phyloP scores from a whole-genome alignment of 148 eudicot species.

The Polygonum maritimum region DNA sequence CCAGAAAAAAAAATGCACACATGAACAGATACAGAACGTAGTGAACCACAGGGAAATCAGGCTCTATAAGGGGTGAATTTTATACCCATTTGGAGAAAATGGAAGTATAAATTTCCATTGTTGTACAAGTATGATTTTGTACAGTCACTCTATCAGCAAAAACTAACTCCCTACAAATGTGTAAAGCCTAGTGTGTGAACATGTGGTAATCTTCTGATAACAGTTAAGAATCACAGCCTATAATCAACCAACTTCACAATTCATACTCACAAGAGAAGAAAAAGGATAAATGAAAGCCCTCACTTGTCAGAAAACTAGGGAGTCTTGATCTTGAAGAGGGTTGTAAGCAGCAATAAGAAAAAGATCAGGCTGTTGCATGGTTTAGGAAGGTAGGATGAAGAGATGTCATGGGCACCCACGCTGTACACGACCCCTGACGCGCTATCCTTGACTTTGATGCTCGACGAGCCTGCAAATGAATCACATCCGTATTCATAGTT shows the following conservation, averaged over 20 bases:
- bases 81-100: background rate
- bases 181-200: background rate
- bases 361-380: slow-evolving; percentile 22
- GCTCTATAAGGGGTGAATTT: background rate
- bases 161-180: slow-evolving; percentile 2
- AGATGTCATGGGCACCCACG: slow-evolving; percentile 47
- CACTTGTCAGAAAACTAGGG: slow-evolving; percentile 2
- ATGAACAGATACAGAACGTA: background rate
- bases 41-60: background rate
- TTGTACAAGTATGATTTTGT: slow-evolving; percentile 7
- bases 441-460: slow-evolving; percentile 67
- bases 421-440: slow-evolving; percentile 32
- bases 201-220: background rate
- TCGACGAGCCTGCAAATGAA: slow-evolving; percentile 51
- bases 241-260: slow-evolving; percentile 4
- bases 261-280: background rate
- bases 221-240: background rate
- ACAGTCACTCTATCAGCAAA: background rate
- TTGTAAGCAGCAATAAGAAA: slow-evolving; percentile 29
- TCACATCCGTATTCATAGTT: background rate
- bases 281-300: background rate
- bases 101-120: background rate
- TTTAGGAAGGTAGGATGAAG: slow-evolving; percentile 26
- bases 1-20: background rate
- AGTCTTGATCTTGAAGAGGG: slow-evolving; percentile 14